Evolutionary conservation across 179 eudicot species (phyloP), one percentile per base, ranked within the genome.

Genomic region (Silene coronaria): DNA sequence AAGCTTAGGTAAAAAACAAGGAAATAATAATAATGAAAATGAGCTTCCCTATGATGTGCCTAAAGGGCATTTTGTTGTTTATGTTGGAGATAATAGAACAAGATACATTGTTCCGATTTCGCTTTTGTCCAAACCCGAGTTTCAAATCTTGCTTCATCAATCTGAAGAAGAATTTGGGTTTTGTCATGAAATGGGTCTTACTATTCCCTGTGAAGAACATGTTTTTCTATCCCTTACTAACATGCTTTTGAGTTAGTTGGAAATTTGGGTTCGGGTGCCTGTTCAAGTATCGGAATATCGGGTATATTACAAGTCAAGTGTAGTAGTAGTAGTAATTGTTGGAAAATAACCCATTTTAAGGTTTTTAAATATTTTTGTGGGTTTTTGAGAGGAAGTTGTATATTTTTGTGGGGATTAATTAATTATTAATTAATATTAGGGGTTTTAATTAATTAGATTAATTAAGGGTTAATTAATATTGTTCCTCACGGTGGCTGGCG

Each of bases 121-220:
- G 0, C 72, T 87, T 42, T 45, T 92, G 14, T 79, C 36, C 46
- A 86, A 67, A 6, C 91, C 92, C 2, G 87, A 89, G 71, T 91
- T 92, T 46, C 96, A 87, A 61, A 84, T 16, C 30, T 84, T 92
- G 0, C 89, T 91, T 13, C 82, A 76, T 16, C 90, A 80, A 42
- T 93, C 97, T 9, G 97, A 88, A 46, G 97, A 92, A 26, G 97
- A 92, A 76, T 92, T 92, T 22, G 97, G 97, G 65, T 92, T 92
- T 70, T 83, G 86, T 71, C 91, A 89, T 71, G 89, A 89, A 16
- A 91, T 83, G 89, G 97, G 97, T 3, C 84, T 92, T 51, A 89
- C 89, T 1, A 86, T 92, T 63, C 96, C 96, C 63, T 91, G 96
- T 73, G 82, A 89, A 16, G 90, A 89, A 81, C 86, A 64, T 0